Evolutionary conservation across 169 alveolate species (phyloP).

Genomic region (Babesia divergens): DNA sequence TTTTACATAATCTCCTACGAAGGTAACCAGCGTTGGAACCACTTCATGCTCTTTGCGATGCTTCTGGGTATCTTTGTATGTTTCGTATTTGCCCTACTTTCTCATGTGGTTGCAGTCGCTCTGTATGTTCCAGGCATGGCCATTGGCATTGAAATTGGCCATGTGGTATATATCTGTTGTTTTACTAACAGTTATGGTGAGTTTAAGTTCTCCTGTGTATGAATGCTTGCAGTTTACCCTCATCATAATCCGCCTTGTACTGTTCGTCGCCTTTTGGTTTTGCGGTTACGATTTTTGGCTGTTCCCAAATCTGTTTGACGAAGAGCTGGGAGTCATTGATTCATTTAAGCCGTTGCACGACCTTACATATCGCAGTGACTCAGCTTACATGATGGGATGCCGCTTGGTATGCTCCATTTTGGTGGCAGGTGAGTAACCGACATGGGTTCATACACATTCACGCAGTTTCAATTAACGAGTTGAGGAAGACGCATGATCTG

Average conservation of each 20-base stretch:
- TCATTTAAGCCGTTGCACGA: constrained; percentile 80
- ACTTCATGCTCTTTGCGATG: constrained; percentile 69
- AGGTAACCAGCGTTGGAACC: constrained; percentile 76
- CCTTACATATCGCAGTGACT: constrained; percentile 70
- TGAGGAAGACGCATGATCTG: constrained; percentile 81
- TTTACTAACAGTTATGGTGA: constrained; percentile 70
- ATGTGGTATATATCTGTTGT: constrained; percentile 82
- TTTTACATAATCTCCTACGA: constrained; percentile 80
- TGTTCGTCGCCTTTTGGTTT: constrained; percentile 79
- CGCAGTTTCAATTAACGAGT: constrained; percentile 70
- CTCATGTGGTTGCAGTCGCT: constrained; percentile 40
- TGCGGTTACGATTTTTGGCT: constrained; percentile 83
- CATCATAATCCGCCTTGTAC: constrained; percentile 69
- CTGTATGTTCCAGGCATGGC: constrained; percentile 87
- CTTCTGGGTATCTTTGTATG: constrained; percentile 75
- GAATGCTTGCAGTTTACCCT: constrained; percentile 36
- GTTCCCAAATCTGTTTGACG: constrained; percentile 83
- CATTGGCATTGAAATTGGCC: constrained; percentile 77
- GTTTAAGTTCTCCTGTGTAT: not conserved
- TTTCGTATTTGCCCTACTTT: not conserved
- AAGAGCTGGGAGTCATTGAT: constrained; percentile 84
- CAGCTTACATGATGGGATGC: constrained; percentile 67
- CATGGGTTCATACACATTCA: not conserved
- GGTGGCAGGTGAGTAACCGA: constrained; percentile 66
- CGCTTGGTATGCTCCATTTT: constrained; percentile 78